Conservation (phyloP, 495 filamentous ascomycete genomes). For the Podospora pseudopauciseta region DNA sequence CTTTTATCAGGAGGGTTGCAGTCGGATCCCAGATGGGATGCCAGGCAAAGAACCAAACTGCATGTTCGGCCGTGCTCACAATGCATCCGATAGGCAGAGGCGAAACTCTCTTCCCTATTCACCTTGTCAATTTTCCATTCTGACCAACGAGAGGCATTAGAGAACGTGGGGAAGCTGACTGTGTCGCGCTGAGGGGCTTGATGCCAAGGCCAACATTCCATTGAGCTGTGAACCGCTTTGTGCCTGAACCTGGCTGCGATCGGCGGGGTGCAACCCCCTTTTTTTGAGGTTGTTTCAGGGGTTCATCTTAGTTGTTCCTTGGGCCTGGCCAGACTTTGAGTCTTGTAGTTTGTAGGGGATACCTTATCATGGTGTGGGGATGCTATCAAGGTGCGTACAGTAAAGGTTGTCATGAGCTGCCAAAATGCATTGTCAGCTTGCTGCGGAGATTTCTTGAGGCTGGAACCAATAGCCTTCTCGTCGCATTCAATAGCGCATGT, state of each 20-base stretch:
- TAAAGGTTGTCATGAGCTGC: neutral
- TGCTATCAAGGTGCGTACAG: too few relatives aligned
- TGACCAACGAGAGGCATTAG: neutral
- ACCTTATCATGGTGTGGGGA: too few relatives aligned
- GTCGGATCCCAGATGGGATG: conserved; percentile 6
- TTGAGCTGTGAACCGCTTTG: neutral
- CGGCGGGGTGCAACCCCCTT: neutral
- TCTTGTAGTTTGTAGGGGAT: too few relatives aligned
- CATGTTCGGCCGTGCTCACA: neutral
- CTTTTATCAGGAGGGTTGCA: conserved; percentile 1
- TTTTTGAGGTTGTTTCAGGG: neutral
- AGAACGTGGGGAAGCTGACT: neutral
- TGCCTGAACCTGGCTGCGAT: neutral
- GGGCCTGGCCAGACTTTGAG: neutral
- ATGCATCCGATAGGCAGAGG: neutral
- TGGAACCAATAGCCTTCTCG: neutral
- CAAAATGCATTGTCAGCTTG: neutral
- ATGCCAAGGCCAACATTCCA: neutral
- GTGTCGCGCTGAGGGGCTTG: neutral
- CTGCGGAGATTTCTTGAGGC: neutral
- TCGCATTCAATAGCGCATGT: conserved; percentile 2
- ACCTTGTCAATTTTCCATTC: neutral
- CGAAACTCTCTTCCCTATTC: neutral
- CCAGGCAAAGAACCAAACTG: neutral
- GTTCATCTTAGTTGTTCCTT: neutral